Conservation (phyloP, 495 filamentous ascomycete genomes). For the Aspergillus biplanus region DNA sequence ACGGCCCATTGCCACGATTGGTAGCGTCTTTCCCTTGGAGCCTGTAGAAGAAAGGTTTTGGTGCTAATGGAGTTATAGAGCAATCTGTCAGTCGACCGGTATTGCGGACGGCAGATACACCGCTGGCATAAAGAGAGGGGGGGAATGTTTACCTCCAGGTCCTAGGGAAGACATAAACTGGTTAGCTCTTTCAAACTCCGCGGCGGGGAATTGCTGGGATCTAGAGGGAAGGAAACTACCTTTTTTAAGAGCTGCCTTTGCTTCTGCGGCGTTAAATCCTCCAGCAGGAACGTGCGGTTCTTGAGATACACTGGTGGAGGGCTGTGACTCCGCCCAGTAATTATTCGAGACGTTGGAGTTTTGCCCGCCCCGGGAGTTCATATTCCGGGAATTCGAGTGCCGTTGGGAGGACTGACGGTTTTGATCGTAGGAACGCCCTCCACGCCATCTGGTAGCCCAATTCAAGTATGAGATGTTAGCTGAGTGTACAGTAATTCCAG, state of each 20-base stretch:
- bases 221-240: conserved; percentile 26
- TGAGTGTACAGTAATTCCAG: background rate
- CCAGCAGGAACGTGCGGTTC: conserved; percentile 51
- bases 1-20: conserved; percentile 45
- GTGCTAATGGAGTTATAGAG: conserved; percentile 26
- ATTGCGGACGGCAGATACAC: too few relatives aligned
- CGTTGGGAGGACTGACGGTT: conserved; percentile 47
- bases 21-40: conserved; percentile 43
- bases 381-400: conserved; percentile 34
- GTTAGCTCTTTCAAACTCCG: background rate
- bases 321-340: conserved; percentile 32
- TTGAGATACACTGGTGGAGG: conserved; percentile 27
- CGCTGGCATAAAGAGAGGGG: background rate
- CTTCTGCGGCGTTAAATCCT: conserved; percentile 52
- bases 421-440: conserved; percentile 38
- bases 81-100: conserved; percentile 4
- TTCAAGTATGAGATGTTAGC: background rate
- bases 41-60: conserved; percentile 45
- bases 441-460: conserved; percentile 42
- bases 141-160: conserved; percentile 30
- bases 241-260: conserved; percentile 46
- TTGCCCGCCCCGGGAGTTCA: conserved; percentile 38
- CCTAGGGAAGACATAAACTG: conserved; percentile 22
- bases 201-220: background rate
- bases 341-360: conserved; percentile 24